Evolutionary conservation across 306 rosid genomes (phyloP).

Genomic region (Ormosia semicastrata): DNA sequence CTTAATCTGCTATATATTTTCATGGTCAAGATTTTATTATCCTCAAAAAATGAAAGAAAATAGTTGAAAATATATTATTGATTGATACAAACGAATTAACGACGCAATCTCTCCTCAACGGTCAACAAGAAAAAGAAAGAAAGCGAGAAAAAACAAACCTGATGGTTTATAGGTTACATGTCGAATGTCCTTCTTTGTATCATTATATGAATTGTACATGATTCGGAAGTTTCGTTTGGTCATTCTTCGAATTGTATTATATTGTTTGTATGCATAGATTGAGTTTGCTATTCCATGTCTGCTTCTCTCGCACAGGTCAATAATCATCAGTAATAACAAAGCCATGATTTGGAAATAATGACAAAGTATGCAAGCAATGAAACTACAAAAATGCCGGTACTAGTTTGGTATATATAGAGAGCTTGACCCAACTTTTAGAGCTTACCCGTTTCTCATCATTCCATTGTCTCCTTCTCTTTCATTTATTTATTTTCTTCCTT

Average conservation of each 20-base stretch:
- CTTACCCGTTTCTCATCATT: constrained; percentile 34
- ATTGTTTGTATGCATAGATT: constrained; percentile 26
- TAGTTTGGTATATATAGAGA: neutral
- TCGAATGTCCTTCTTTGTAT: constrained; percentile 28
- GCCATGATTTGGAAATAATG: constrained; percentile 47
- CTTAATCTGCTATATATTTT: neutral
- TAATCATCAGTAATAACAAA: constrained; percentile 45
- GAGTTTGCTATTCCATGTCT: constrained; percentile 37
- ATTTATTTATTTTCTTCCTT: neutral
- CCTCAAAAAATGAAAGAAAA: neutral
- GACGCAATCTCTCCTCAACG: neutral
- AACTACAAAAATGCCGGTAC: constrained; percentile 51
- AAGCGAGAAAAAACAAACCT: constrained; percentile 4
- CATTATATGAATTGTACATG: constrained; percentile 30
- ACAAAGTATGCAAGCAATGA: constrained; percentile 42
- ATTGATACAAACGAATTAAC: neutral
- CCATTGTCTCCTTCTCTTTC: constrained; percentile 30
- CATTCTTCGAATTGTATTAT: constrained; percentile 32
- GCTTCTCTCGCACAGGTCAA: constrained; percentile 31
- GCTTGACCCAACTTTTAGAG: constrained; percentile 27
- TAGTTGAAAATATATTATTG: neutral
- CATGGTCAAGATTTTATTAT: neutral
- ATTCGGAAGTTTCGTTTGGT: constrained; percentile 45
- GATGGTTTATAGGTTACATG: constrained; percentile 13
- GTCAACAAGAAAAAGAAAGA: constrained; percentile 9